Evolutionary conservation across 2,329 filamentous ascomycete species (phyloP).

Genomic region (Pseudogymnoascus sp.): DNA sequence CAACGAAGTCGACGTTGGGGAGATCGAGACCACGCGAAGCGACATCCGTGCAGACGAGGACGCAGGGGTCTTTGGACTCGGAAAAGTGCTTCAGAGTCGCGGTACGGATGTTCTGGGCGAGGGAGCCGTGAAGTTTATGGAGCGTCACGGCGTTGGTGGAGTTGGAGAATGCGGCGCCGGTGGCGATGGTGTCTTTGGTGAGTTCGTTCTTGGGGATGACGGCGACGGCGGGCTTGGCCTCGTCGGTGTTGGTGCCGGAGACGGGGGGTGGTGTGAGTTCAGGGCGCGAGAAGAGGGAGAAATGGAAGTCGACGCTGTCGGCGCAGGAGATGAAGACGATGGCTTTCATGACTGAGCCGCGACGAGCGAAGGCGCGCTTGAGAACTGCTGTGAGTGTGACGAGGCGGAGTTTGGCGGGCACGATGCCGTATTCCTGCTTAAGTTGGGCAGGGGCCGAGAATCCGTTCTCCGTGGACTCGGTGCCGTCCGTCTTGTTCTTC

Average conservation of each 20-base stretch:
- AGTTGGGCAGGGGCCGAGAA: slow-evolving; percentile 86
- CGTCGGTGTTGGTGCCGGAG: slow-evolving; percentile 20
- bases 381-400: slow-evolving; percentile 80
- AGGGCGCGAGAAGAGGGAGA: slow-evolving; percentile 58
- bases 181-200: slow-evolving; percentile 54
- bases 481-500: slow-evolving; percentile 39
- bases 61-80: slow-evolving; percentile 61
- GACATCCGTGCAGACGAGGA: slow-evolving; percentile 91
- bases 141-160: slow-evolving; percentile 69
- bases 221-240: slow-evolving; percentile 24
- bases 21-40: slow-evolving; percentile 92
- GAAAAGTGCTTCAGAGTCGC: slow-evolving; percentile 77
- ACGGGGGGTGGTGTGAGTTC: slow-evolving; percentile 15
- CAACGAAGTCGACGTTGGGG: slow-evolving; percentile 85
- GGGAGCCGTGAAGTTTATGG: slow-evolving; percentile 84
- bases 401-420: slow-evolving; percentile 81
- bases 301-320: slow-evolving; percentile 95
- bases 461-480: slow-evolving; percentile 37
- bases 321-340: slow-evolving; percentile 97
- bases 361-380: slow-evolving; percentile 78
- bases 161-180: slow-evolving; percentile 64
- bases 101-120: slow-evolving; percentile 80
- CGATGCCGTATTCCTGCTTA: slow-evolving; percentile 82
- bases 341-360: slow-evolving; percentile 89
- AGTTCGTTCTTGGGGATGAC: slow-evolving; percentile 26